phyloP scores from a whole-genome alignment of 768 basidiomycete species.

The Mycena rosella region DNA sequence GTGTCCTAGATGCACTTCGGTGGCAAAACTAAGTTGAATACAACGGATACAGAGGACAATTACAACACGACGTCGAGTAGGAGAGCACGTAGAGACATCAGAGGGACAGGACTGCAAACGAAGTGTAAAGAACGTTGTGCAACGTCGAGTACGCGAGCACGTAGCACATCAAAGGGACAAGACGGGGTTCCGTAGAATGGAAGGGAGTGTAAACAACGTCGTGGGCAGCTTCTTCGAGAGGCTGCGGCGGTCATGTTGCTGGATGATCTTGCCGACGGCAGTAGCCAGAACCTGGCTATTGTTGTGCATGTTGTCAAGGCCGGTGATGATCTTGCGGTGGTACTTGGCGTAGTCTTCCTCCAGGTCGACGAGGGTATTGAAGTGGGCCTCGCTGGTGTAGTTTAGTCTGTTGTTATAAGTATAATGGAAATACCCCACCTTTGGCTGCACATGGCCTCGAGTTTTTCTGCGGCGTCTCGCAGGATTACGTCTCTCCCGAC shows the following conservation, averaged over 20 bases:
- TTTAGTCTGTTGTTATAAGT: not conserved
- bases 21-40: slow-evolving; percentile 34
- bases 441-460: slow-evolving; percentile 59
- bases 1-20: slow-evolving; percentile 72
- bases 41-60: slow-evolving; percentile 4
- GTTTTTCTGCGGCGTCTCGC: slow-evolving; percentile 56
- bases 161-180: slow-evolving; percentile 12
- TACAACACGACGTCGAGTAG: slow-evolving; percentile 7
- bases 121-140: slow-evolving; percentile 45
- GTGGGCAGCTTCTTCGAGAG: slow-evolving; percentile 65
- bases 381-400: slow-evolving; percentile 58
- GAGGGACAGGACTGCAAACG: slow-evolving; percentile 23
- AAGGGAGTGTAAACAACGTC: slow-evolving; percentile 49
- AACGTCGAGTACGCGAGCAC: not conserved
- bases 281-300: slow-evolving; percentile 51
- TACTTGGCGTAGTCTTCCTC: slow-evolving; percentile 65
- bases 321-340: slow-evolving; percentile 53
- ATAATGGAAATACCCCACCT: slow-evolving; percentile 49
- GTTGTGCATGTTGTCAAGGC: slow-evolving; percentile 58
- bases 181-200: slow-evolving; percentile 24
- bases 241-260: slow-evolving; percentile 61
- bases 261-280: slow-evolving; percentile 54
- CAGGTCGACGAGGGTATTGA: slow-evolving; percentile 66
- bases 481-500: slow-evolving; percentile 61
- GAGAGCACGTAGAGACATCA: not conserved